Conservation (phyloP, 805 yeast genomes). For the Schizosaccharomyces pombe region DNA sequence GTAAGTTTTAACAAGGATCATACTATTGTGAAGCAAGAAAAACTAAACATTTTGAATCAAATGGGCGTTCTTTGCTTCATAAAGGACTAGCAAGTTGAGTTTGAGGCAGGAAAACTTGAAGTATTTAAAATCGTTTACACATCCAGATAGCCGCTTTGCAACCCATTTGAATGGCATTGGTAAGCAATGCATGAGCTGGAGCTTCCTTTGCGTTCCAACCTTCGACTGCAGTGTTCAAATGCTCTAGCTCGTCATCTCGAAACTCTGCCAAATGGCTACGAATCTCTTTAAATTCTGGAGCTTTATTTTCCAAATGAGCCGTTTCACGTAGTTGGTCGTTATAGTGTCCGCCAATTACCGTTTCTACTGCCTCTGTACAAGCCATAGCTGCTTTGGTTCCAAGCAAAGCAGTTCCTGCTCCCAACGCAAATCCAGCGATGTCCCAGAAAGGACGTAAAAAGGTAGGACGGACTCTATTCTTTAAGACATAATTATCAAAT, state of each 20-base stretch:
- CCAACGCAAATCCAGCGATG: slow-evolving; percentile 67
- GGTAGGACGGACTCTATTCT: slow-evolving; percentile 74
- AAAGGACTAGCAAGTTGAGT: background rate
- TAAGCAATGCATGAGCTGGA: slow-evolving; percentile 68
- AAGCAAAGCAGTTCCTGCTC: slow-evolving; percentile 61
- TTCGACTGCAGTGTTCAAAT: slow-evolving; percentile 76
- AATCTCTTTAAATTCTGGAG: slow-evolving; percentile 16
- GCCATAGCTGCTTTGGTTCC: slow-evolving; percentile 98
- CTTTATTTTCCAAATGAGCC: slow-evolving; percentile 13
- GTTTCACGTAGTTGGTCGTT: slow-evolving; percentile 68
- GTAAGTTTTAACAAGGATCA: no score
- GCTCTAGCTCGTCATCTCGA: slow-evolving; percentile 88
- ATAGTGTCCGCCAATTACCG: slow-evolving; percentile 91
- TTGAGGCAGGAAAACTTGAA: background rate
- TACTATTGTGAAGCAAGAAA: no score
- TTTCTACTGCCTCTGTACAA: slow-evolving; percentile 94
- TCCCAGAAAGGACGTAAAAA: slow-evolving; percentile 84
- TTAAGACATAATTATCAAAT: slow-evolving; percentile 51
- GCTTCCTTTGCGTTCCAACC: slow-evolving; percentile 72
- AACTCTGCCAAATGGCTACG: slow-evolving; percentile 45
- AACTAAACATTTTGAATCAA: no score
- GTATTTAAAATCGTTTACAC: slow-evolving; percentile 52
- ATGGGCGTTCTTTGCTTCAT: background rate
- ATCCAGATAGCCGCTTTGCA: slow-evolving; percentile 78
- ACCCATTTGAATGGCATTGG: slow-evolving; percentile 63